Conservation (phyloP, 331 rosid species). For the Stylosanthes scabra region DNA sequence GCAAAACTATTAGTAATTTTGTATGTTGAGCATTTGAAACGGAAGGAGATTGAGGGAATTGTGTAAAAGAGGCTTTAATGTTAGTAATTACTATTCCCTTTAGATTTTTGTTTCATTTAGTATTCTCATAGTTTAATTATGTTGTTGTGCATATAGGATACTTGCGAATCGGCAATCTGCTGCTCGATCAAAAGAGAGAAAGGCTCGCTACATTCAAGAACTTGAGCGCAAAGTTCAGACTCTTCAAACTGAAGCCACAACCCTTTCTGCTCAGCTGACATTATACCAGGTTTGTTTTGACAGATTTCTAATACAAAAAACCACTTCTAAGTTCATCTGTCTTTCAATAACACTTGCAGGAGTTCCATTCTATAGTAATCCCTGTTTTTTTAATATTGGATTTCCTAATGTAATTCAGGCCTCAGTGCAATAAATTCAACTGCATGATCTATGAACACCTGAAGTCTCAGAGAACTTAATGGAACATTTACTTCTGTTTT, state of each 20-base stretch:
- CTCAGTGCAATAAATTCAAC: conserved; percentile 5
- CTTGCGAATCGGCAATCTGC: conserved; percentile 95
- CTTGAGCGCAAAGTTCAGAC: conserved; percentile 95
- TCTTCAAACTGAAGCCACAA: conserved; percentile 95
- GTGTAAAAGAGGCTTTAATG: background rate
- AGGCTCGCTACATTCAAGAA: conserved; percentile 87
- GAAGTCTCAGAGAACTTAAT: conserved; percentile 14
- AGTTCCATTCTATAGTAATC: background rate
- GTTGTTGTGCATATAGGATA: conserved; percentile 54
- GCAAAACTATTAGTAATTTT: background rate
- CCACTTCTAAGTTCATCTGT: background rate
- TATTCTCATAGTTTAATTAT: conserved; percentile 26
- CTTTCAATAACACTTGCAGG: background rate
- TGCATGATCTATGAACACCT: background rate
- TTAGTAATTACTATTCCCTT: background rate
- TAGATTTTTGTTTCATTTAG: conserved; percentile 29
- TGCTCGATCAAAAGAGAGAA: conserved; percentile 95
- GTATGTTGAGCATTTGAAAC: no score
- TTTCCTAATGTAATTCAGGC: conserved; percentile 4
- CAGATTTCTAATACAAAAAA: conserved; percentile 1
- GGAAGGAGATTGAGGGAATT: background rate
- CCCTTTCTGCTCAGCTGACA: conserved; percentile 90
- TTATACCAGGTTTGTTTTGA: conserved; percentile 75
- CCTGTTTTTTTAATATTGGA: conserved; percentile 10
- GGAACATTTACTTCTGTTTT: background rate